These are phyloP conservation scores for Tarenaya hassleriana DNA, from an alignment of 345 rosid species.

Conservation along the genomic window DNA sequence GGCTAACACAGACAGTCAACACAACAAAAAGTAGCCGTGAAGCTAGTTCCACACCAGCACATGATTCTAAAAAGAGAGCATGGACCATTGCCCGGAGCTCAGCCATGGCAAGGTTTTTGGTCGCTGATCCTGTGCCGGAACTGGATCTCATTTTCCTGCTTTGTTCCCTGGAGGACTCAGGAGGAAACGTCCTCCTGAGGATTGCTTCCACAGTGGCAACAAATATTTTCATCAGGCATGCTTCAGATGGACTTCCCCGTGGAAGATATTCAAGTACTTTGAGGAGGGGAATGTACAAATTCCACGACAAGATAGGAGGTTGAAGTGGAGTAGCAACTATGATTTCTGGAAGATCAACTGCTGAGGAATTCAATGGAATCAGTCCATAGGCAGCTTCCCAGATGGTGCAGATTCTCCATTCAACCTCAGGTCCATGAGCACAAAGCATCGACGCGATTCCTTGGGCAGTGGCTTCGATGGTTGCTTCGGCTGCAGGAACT, in stretches of 20 bases:
- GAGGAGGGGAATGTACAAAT: conserved; percentile 89
- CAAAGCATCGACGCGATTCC: conserved; percentile 99
- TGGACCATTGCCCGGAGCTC: conserved; percentile 98
- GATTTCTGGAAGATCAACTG: conserved; percentile 96
- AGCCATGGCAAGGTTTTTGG: conserved; percentile 86
- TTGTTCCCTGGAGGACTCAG: conserved; percentile 48
- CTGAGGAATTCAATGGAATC: conserved; percentile 91
- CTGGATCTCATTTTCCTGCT: conserved; percentile 45
- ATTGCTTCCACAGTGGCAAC: conserved; percentile 94
- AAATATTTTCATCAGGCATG: conserved; percentile 94
- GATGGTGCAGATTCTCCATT: conserved; percentile 97
- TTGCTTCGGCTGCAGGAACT: conserved; percentile 94
- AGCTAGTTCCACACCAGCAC: conserved; percentile 86
- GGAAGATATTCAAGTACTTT: conserved; percentile 98
- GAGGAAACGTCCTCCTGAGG: conserved; percentile 81
- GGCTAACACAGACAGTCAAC: conserved; percentile 90
- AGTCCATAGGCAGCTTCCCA: conserved; percentile 99
- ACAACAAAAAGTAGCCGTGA: conserved; percentile 93
- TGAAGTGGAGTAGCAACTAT: conserved; percentile 89
- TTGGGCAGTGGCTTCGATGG: conserved; percentile 98
- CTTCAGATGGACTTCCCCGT: conserved; percentile 97
- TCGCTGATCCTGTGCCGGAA: conserved; percentile 50
- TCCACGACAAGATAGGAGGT: conserved; percentile 90
- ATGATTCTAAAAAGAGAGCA: conserved; percentile 85
- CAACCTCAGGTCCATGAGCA: conserved; percentile 99